phyloP scores from a whole-genome alignment of 208 protist species.

The Wallacemonas rigidus region DNA sequence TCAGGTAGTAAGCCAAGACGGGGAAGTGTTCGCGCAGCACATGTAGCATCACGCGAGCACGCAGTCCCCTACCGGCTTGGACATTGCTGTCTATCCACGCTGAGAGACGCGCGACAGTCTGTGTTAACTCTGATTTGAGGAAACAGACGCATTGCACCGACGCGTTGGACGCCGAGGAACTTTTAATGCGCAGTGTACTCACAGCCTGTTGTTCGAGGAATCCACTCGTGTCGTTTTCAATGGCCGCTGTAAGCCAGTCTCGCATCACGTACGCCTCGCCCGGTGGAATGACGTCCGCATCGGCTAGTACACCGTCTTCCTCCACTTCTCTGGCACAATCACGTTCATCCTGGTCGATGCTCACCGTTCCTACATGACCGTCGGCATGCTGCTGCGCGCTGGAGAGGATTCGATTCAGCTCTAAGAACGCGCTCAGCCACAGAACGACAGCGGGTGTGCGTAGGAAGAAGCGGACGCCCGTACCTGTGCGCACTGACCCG shows the following conservation, averaged over 20 bases:
- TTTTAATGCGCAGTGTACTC: slow-evolving; percentile 22
- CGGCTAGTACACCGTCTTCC: background rate
- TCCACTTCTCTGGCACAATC: background rate
- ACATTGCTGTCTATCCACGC: slow-evolving; percentile 33
- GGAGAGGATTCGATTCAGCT: slow-evolving; percentile 22
- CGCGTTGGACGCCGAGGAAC: slow-evolving; percentile 31
- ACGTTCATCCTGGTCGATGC: background rate
- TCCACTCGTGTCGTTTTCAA: slow-evolving; percentile 23
- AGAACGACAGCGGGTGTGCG: slow-evolving; percentile 45
- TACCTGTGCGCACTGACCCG: background rate
- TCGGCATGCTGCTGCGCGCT: slow-evolving; percentile 7
- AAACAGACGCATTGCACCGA: slow-evolving; percentile 31
- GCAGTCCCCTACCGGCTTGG: slow-evolving; percentile 18
- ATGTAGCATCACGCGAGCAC: slow-evolving; percentile 27
- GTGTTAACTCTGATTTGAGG: slow-evolving; percentile 25
- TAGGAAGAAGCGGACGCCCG: slow-evolving; percentile 38
- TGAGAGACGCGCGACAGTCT: slow-evolving; percentile 23
- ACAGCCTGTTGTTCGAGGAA: slow-evolving; percentile 29
- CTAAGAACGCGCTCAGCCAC: slow-evolving; percentile 40
- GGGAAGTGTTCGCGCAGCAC: slow-evolving; percentile 40
- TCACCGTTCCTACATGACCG: slow-evolving; percentile 1
- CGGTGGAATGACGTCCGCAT: slow-evolving; percentile 30
- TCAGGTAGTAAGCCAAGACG: slow-evolving; percentile 48
- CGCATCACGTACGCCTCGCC: slow-evolving; percentile 48
- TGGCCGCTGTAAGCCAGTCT: slow-evolving; percentile 38